phyloP scores from a whole-genome alignment of 495 filamentous ascomycete species.

The Penicillium bovifimosum region DNA sequence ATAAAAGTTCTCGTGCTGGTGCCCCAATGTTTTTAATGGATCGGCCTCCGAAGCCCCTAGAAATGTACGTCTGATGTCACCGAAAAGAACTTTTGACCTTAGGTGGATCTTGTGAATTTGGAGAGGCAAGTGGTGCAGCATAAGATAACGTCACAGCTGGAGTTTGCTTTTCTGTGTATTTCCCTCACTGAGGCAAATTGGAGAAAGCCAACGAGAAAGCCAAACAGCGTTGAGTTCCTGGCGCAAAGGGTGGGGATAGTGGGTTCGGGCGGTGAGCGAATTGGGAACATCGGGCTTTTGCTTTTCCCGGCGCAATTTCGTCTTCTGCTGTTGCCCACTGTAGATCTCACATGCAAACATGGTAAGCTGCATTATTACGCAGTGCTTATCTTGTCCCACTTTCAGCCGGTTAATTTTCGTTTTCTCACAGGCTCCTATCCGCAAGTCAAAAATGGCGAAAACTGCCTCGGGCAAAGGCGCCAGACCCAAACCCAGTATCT shows the following conservation, averaged over 20 bases:
- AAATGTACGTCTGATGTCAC: constrained; percentile 4
- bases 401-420: constrained; percentile 13
- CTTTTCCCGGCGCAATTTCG: constrained; percentile 9
- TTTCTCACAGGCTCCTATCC: constrained; percentile 25
- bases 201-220: not conserved
- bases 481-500: constrained; percentile 22
- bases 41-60: not conserved
- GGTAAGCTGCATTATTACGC: constrained; percentile 9
- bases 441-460: constrained; percentile 24
- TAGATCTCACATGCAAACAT: constrained; percentile 12
- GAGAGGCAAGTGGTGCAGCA: not conserved
- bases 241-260: constrained; percentile 2
- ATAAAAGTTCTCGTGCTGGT: constrained; percentile 5
- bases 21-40: constrained; percentile 13
- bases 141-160: constrained; percentile 3
- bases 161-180: not conserved
- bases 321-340: not conserved
- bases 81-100: not conserved
- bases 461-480: constrained; percentile 23
- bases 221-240: constrained; percentile 10
- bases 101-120: not conserved
- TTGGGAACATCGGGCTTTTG: constrained; percentile 1
- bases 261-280: constrained; percentile 5
- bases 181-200: not conserved
- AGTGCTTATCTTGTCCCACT: constrained; percentile 12